Conservation (phyloP, 148 eudicot species). For the Camellia sinensis region DNA sequence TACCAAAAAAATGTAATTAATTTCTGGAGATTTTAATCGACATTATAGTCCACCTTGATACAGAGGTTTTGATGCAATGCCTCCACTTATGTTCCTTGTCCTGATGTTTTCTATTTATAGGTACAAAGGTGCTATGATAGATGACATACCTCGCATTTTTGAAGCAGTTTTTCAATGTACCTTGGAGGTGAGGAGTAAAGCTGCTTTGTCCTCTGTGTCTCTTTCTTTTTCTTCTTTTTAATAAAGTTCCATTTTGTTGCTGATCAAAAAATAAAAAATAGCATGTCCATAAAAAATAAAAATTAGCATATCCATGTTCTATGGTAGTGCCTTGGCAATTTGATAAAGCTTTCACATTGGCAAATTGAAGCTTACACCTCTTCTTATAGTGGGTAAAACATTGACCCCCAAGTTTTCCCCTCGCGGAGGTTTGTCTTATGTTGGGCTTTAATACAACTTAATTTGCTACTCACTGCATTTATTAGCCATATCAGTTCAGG, state of each 20-base stretch:
- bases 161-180: constrained; percentile 98
- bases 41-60: not conserved
- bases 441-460: not conserved
- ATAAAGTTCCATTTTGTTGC: too few species aligned
- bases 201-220: not conserved
- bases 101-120: constrained; percentile 28
- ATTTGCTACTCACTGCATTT: too few species aligned
- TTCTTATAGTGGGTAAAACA: not conserved
- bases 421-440: not conserved
- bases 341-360: not conserved
- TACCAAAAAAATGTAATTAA: not conserved
- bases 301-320: not conserved
- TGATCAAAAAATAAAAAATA: too few species aligned
- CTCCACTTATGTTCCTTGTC: not conserved
- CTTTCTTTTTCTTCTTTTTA: too few species aligned
- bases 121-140: constrained; percentile 87
- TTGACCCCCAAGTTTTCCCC: not conserved
- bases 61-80: not conserved
- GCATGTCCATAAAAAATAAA: too few species aligned
- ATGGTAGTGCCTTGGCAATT: not conserved
- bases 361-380: not conserved
- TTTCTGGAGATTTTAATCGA: not conserved
- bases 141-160: constrained; percentile 89
- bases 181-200: constrained; percentile 57
- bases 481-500: too few species aligned